phyloP scores from a whole-genome alignment of 257 asterid genomes.

The Apocynum venetum region DNA sequence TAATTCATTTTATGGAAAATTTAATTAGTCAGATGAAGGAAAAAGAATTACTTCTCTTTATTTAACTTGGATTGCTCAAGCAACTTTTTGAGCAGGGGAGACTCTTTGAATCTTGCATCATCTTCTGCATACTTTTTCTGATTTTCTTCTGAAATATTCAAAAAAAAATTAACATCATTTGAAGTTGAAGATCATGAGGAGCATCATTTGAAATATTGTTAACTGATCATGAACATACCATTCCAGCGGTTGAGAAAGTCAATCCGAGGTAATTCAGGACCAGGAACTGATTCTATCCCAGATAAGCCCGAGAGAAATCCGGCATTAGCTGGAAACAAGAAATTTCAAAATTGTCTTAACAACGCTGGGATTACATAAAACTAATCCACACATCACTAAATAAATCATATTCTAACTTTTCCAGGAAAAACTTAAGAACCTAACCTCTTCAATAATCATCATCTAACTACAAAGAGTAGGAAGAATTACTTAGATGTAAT shows the following conservation, averaged over 20 bases:
- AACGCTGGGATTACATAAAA: constrained; percentile 2
- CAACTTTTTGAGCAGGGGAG: constrained; percentile 77
- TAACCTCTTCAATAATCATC: neutral
- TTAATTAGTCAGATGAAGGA: neutral
- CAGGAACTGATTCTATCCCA: constrained; percentile 89
- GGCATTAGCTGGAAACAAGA: constrained; percentile 73
- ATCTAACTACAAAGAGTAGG: neutral
- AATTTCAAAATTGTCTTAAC: neutral
- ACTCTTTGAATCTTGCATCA: constrained; percentile 82
- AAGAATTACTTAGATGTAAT: neutral
- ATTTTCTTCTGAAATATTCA: constrained; percentile 58
- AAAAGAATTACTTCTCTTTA: constrained; percentile 60
- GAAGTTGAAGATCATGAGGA: neutral
- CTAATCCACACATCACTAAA: neutral
- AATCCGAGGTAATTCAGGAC: constrained; percentile 79
- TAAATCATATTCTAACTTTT: neutral
- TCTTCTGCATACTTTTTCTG: constrained; percentile 85
- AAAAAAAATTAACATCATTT: constrained; percentile 6
- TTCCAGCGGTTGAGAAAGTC: constrained; percentile 76
- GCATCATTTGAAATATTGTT: constrained; percentile 1
- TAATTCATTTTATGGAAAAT: neutral
- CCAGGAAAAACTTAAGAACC: neutral
- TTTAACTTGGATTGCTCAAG: constrained; percentile 71
- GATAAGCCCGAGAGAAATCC: constrained; percentile 77
- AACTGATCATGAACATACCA: constrained; percentile 34